phyloP scores from a whole-genome alignment of 2,329 filamentous ascomycete species.

The Stromatinia cepivora region DNA sequence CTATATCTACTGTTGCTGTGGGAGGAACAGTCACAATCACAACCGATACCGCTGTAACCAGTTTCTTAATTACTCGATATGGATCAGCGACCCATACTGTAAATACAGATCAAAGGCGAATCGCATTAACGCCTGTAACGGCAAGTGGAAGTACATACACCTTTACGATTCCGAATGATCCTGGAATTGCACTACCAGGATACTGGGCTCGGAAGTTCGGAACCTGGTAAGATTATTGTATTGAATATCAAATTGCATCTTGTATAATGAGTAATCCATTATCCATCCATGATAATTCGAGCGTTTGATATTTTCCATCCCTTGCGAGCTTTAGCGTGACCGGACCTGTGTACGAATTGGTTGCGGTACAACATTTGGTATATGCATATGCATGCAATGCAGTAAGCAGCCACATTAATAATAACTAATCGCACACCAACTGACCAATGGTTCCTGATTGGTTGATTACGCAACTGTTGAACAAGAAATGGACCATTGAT shows the following conservation, averaged over 20 bases:
- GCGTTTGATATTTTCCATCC: not conserved
- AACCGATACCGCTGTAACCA: constrained; percentile 37
- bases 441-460: not conserved
- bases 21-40: constrained; percentile 42
- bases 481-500: not conserved
- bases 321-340: not conserved
- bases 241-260: not conserved
- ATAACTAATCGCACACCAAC: not conserved
- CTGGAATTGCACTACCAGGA: constrained; percentile 53
- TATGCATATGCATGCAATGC: not conserved
- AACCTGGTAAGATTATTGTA: not conserved
- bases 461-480: not conserved
- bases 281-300: not conserved
- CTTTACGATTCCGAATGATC: constrained; percentile 48
- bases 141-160: constrained; percentile 41
- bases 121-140: constrained; percentile 45
- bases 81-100: constrained; percentile 55
- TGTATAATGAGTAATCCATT: not conserved
- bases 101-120: constrained; percentile 58
- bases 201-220: constrained; percentile 44
- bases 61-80: constrained; percentile 50
- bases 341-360: not conserved
- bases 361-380: not conserved
- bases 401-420: constrained; percentile 1
- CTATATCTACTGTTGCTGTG: constrained; percentile 40